phyloP scores from a whole-genome alignment of 768 basidiomycete genomes.

The Strobilomyces echinocephalus region DNA sequence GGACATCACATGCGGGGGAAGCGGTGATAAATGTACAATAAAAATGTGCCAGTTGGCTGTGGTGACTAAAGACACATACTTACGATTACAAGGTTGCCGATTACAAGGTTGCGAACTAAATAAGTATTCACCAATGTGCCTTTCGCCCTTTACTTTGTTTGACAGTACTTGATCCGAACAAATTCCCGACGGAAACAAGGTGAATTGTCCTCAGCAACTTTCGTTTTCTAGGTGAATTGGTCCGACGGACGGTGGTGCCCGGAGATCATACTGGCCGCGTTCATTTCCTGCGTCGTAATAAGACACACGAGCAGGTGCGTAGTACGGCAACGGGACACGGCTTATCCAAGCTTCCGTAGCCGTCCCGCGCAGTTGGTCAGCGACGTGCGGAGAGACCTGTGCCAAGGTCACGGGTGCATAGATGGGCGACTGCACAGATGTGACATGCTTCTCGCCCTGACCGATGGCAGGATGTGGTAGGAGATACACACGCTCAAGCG shows the following conservation, averaged over 20 bases:
- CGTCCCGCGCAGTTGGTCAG: slow-evolving; percentile 44
- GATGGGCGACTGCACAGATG: slow-evolving; percentile 26
- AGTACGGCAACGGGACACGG: slow-evolving; percentile 9
- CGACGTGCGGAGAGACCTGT: slow-evolving; percentile 50
- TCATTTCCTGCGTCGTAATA: slow-evolving; percentile 5
- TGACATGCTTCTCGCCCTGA: slow-evolving; percentile 5
- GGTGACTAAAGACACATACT: neutral
- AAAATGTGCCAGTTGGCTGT: neutral
- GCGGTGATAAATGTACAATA: slow-evolving; percentile 9
- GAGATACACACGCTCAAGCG: slow-evolving; percentile 60
- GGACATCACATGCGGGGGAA: neutral
- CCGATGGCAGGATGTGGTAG: slow-evolving; percentile 35
- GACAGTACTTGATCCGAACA: neutral
- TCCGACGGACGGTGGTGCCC: slow-evolving; percentile 8
- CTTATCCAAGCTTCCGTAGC: slow-evolving; percentile 68
- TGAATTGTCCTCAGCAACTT: slow-evolving; percentile 1
- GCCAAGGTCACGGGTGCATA: slow-evolving; percentile 67
- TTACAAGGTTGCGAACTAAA: slow-evolving; percentile 3
- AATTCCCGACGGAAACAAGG: neutral
- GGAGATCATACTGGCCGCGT: neutral
- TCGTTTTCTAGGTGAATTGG: slow-evolving; percentile 20
- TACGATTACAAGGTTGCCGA: neutral
- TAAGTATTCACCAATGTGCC: neutral
- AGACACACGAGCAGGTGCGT: neutral
- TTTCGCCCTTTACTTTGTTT: neutral